Evolutionary conservation across 768 basidiomycete genomes (phyloP).

Genomic region (Crepidotus variabilis): DNA sequence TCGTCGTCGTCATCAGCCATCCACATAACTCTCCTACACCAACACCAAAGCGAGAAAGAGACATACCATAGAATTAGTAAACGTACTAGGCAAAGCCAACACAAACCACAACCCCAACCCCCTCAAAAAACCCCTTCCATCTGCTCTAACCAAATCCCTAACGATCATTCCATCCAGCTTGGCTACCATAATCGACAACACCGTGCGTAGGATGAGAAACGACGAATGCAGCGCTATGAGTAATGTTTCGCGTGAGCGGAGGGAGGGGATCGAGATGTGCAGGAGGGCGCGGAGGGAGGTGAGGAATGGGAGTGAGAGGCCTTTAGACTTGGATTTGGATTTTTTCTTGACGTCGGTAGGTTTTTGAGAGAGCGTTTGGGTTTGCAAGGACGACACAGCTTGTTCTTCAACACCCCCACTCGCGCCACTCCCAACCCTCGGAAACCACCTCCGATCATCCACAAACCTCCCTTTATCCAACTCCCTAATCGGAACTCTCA

Average conservation of each 20-base stretch:
- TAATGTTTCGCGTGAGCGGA: slow-evolving; percentile 62
- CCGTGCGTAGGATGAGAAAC: slow-evolving; percentile 83
- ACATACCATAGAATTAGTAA: slow-evolving; percentile 90
- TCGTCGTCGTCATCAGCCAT: too few species aligned
- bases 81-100: slow-evolving; percentile 88
- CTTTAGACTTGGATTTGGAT: background rate
- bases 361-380: too few species aligned
- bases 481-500: slow-evolving; percentile 15
- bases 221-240: slow-evolving; percentile 75
- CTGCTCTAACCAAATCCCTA: slow-evolving; percentile 81
- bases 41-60: background rate
- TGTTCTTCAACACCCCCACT: too few species aligned
- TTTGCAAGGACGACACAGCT: too few species aligned
- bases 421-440: too few species aligned
- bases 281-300: slow-evolving; percentile 69
- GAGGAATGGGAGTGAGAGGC: slow-evolving; percentile 38
- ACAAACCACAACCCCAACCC: slow-evolving; percentile 88
- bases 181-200: slow-evolving; percentile 86
- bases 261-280: slow-evolving; percentile 65
- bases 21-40: background rate
- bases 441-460: slow-evolving; percentile 39
- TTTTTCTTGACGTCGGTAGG: too few species aligned
- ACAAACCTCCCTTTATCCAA: background rate
- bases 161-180: slow-evolving; percentile 88
- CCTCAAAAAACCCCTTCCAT: slow-evolving; percentile 76